phyloP scores from a whole-genome alignment of 305 asterid genomes.

The Salvia sclarea region DNA sequence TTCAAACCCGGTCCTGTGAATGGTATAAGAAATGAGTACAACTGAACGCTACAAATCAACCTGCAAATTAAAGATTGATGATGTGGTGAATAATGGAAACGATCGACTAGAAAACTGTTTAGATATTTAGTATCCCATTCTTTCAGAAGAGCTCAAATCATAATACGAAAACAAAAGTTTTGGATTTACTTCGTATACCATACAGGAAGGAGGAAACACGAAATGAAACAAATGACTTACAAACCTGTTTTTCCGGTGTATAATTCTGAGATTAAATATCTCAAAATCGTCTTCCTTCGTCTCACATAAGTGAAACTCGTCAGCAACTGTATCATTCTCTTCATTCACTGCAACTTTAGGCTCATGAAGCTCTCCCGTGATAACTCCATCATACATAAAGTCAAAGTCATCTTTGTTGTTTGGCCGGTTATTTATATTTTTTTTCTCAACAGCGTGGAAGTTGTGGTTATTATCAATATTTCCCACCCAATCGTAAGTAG shows the following conservation, averaged over 20 bases:
- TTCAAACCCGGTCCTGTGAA: constrained; percentile 94
- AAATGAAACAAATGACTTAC: constrained; percentile 18
- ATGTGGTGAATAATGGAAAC: constrained; percentile 8
- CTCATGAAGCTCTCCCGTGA: constrained; percentile 37
- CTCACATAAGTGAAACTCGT: constrained; percentile 56
- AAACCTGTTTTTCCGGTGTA: constrained; percentile 93
- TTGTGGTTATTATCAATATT: constrained; percentile 36
- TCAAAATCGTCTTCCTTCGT: constrained; percentile 70
- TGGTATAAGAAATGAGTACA: constrained; percentile 55
- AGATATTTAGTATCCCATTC: not conserved
- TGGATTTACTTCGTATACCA: not conserved
- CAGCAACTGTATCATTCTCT: constrained; percentile 43
- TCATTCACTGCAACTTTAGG: constrained; percentile 48
- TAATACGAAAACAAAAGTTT: not conserved
- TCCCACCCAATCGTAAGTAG: constrained; percentile 36
- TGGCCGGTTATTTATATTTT: constrained; percentile 16
- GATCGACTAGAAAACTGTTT: constrained; percentile 4
- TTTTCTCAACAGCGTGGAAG: constrained; percentile 37
- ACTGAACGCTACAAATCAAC: constrained; percentile 50
- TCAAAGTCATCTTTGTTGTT: constrained; percentile 32
- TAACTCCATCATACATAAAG: constrained; percentile 30
- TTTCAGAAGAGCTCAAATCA: not conserved
- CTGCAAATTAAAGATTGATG: constrained; percentile 38
- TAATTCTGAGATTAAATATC: constrained; percentile 67
- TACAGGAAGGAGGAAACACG: not conserved